Base-by-base conservation (phyloP, 768 basidiomycete species). In the Amanita rubescens region DNA sequence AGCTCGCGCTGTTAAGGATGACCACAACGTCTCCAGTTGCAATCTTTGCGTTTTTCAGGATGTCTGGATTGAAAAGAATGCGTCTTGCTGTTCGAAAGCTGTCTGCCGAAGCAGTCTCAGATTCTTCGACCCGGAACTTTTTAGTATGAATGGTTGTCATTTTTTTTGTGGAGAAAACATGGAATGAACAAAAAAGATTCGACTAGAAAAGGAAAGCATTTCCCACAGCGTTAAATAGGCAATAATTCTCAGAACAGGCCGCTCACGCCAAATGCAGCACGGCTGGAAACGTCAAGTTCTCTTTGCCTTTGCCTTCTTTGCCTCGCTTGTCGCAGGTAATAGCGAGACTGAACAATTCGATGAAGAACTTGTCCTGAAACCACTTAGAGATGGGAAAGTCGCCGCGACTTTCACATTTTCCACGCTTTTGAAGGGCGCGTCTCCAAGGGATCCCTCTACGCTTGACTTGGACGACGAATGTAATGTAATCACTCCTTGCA, bases 341-440 rank as follows among this genome's bases (percentile, higher is more conserved):
- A 53, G 56, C 11, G 37, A 45, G 33, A n/a, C 46, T 2, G 83
- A 85, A 67, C 60, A 67, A 20, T 84, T 84, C 55, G 62, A 75
- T 45, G 79, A 80, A 60, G 57, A 71, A 43, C 62, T 80, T 14
- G 62, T 64, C 8, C 62, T 80, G 30, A 70, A 65, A 35, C 63
- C 90, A 0, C 76, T 96, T 32, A 72, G 76, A 5, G 90, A 97
- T 65, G 95, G 94, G 47, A 87, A 84, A 64, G 82, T 97, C 35
- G 77, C 80, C 0, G 79, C 91, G 1, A 76, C 77, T 27, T 96
- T 97, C 71, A 77, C 84, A 1, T 98, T 97, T 68, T 81, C 71
- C 24, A 90, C 87, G 0, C 54, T 81, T 11, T 65, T 85, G 45
- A 68, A 72, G 41, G 77, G 73, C n/a, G 75, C 73, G 5, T 65